Percentiles rank a stretch among this genome's conserved stretches.
Conservation (phyloP, 176 grass and related monocot genomes). For the Eleusine indica region DNA sequence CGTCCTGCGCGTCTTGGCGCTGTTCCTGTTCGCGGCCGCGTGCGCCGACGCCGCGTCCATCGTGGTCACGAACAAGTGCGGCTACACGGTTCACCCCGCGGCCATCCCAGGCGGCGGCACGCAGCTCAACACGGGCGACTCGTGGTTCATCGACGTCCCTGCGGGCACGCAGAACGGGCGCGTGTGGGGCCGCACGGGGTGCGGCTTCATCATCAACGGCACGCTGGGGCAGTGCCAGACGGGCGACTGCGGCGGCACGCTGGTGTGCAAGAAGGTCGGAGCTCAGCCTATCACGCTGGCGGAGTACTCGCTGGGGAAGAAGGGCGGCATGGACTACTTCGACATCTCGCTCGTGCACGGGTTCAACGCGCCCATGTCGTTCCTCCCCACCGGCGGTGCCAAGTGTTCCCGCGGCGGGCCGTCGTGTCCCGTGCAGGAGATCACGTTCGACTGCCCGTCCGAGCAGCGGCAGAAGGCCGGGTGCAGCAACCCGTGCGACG, state of each 20-base stretch:
- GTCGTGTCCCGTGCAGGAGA: conserved; percentile 16
- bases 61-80: conserved; percentile 45
- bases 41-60: not conserved
- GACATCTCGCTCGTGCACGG: conserved; percentile 57
- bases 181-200: conserved; percentile 44
- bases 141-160: conserved; percentile 42
- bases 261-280: conserved; percentile 25
- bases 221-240: conserved; percentile 48
- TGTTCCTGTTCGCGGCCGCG: not conserved
- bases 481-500: conserved; percentile 38
- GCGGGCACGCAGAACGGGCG: conserved; percentile 38
- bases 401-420: conserved; percentile 22
- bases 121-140: conserved; percentile 40
- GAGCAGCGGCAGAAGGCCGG: conserved; percentile 35
- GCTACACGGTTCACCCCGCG: conserved; percentile 49
- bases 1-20: not conserved
- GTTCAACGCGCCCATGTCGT: conserved; percentile 59
- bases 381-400: conserved; percentile 19
- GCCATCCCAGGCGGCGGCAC: conserved; percentile 40
- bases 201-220: conserved; percentile 39
- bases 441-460: conserved; percentile 34
- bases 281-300: conserved; percentile 36
- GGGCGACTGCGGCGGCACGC: conserved; percentile 49
- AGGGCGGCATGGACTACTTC: conserved; percentile 12
- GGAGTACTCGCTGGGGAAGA: conserved; percentile 42